phyloP scores from a whole-genome alignment of 2,329 filamentous ascomycete species.

The Botryotinia convoluta region DNA sequence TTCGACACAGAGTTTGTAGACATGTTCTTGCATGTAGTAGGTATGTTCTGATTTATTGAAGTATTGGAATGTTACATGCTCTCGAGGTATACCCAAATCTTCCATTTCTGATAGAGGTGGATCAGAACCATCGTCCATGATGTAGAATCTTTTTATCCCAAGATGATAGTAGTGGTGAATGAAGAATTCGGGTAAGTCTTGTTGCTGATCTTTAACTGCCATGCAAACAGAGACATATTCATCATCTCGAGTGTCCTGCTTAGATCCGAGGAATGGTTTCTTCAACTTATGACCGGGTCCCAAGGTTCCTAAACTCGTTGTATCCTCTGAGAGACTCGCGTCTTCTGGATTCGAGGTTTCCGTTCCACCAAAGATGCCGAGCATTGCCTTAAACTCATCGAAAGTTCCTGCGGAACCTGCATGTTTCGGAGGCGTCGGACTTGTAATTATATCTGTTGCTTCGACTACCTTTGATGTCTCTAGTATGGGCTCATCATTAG shows the following conservation, averaged over 20 bases:
- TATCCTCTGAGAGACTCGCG: neutral
- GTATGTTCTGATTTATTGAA: slow-evolving; percentile 19
- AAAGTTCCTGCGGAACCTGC: slow-evolving; percentile 16
- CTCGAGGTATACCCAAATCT: slow-evolving; percentile 27
- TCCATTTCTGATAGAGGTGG: slow-evolving; percentile 28
- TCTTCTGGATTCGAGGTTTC: neutral
- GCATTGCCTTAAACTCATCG: slow-evolving; percentile 20
- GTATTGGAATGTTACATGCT: slow-evolving; percentile 29
- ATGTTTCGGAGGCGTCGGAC: neutral
- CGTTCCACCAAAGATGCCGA: neutral
- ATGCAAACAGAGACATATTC: slow-evolving; percentile 34
- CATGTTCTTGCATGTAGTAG: slow-evolving; percentile 23
- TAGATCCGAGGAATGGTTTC: slow-evolving; percentile 13
- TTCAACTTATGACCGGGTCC: neutral
- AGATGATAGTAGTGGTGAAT: slow-evolving; percentile 36
- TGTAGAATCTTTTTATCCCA: slow-evolving; percentile 33
- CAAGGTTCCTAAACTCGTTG: neutral
- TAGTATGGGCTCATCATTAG: neutral
- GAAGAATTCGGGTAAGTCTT: slow-evolving; percentile 34
- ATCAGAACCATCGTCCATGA: slow-evolving; percentile 35
- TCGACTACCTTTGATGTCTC: neutral
- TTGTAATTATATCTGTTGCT: neutral
- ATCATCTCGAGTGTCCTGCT: slow-evolving; percentile 18
- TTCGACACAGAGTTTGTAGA: slow-evolving; percentile 30
- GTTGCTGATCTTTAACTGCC: slow-evolving; percentile 30